Conservation (phyloP, 345 rosid genomes). For the Geranium brycei region DNA sequence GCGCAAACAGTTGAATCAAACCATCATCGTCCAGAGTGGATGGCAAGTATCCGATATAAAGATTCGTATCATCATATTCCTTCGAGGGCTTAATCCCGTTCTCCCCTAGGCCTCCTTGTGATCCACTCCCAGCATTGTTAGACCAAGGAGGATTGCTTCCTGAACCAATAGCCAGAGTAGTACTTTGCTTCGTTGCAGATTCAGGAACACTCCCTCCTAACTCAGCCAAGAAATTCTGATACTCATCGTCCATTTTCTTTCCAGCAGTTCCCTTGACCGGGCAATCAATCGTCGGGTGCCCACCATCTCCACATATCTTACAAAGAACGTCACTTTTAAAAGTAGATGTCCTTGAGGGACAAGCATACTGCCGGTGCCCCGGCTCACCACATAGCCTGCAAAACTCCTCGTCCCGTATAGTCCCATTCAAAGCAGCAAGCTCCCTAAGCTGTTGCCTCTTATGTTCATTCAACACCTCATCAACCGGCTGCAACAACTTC, state of each 20-base stretch:
- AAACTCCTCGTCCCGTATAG: constrained; percentile 92
- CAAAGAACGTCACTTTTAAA: constrained; percentile 96
- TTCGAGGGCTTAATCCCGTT: constrained; percentile 46
- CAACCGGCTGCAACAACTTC: constrained; percentile 93
- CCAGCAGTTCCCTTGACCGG: constrained; percentile 87
- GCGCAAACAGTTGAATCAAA: constrained; percentile 62
- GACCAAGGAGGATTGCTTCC: constrained; percentile 88
- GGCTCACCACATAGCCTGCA: constrained; percentile 93
- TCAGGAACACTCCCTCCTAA: constrained; percentile 86
- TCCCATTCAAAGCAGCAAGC: constrained; percentile 92
- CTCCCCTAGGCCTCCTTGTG: constrained; percentile 76
- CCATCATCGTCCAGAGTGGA: constrained; percentile 79
- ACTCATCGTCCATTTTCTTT: constrained; percentile 98
- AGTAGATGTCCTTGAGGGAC: constrained; percentile 88
- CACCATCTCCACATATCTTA: constrained; percentile 95
- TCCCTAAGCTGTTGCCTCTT: constrained; percentile 96
- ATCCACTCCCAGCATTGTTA: constrained; percentile 40
- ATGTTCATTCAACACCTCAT: constrained; percentile 92
- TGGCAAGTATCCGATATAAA: constrained; percentile 85
- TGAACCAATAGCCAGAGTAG: constrained; percentile 53
- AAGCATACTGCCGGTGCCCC: constrained; percentile 80
- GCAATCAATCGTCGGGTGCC: constrained; percentile 97
- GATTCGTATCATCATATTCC: constrained; percentile 84
- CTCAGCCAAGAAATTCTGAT: constrained; percentile 92
- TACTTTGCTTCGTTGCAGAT: constrained; percentile 58